Base-by-base conservation (phyloP, 2,329 filamentous ascomycete genomes). In the Septoria petroselini region DNA sequence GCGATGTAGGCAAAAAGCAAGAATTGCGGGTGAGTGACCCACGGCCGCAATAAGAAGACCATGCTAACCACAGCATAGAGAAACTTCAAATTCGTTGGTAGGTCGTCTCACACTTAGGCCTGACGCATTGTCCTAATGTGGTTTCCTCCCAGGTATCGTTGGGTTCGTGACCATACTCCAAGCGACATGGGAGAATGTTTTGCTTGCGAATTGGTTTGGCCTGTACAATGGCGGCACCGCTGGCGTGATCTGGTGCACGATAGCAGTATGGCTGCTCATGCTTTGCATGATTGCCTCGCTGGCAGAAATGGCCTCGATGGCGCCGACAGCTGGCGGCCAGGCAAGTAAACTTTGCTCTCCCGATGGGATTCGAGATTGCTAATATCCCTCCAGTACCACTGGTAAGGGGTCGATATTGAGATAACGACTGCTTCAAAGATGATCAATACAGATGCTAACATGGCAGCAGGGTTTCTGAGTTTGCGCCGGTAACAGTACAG, bases 161-260 rank as follows among this genome's bases (percentile, higher is more conserved):
- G 75, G 76, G 4, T 79, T 79, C 52, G 72, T 73, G n/a, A 75
- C 74, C 53, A 74, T 76, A 17, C 68, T 78, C 29, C 72, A 78
- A 58, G 73, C 74, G 41, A 79, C 78, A 0, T 81, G 78, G 78
- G 78, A 81, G 60, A 70, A 72, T 30, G 66, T 71, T 2, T 60
- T 77, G 4, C 66, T 70, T n/a, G 50, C 64, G 23, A 65, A 57
- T 37, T 63, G 51, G 52, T 60, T 62, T 38, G 62, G 63, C 25
- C 55, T 65, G 21, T 59, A 57, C 53, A 66, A 66, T 31, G 50
- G 50, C 18, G 50, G 50, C 15, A 53, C 50, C n/a, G 50, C 50
- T 30, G 50, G 50, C 33, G 48, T 65, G 12, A 65, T 65, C 40
- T 66, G 61, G 59, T 60, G 58, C 50, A 67, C 60, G 23, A 62